Evolutionary conservation across 257 asterid species (phyloP).

Genomic region (Solanum tarijense): DNA sequence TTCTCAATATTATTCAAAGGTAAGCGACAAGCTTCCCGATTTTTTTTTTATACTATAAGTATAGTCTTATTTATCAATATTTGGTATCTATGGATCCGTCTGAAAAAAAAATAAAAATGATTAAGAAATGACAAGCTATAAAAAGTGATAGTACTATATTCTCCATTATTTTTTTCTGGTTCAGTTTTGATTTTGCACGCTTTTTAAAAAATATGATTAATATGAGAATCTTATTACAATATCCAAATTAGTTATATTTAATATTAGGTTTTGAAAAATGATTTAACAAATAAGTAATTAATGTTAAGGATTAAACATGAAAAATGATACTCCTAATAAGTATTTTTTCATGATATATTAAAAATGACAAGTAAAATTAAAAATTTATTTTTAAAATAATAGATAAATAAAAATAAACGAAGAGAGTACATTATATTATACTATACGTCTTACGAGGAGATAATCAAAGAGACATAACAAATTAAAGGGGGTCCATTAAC

Average conservation of each 20-base stretch:
- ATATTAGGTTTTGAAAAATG: too few relatives aligned
- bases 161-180: not conserved
- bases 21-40: not conserved
- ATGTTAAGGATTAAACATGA: too few relatives aligned
- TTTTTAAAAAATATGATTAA: too few relatives aligned
- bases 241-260: too few relatives aligned
- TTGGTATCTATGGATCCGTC: not conserved
- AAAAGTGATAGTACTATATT: not conserved
- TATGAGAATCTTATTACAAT: too few relatives aligned
- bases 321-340: too few relatives aligned
- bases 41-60: not conserved
- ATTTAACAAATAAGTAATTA: too few relatives aligned
- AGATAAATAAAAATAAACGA: accelerated
- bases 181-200: not conserved
- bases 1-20: not conserved
- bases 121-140: not conserved
- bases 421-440: not conserved
- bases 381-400: too few relatives aligned
- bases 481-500: not conserved
- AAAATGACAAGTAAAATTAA: not conserved
- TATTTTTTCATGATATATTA: too few relatives aligned
- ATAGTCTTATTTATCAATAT: not conserved
- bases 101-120: not conserved
- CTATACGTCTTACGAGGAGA: not conserved
- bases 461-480: not conserved